Base-by-base conservation (phyloP, 495 filamentous ascomycete species). In the Aspergillus sclerotioniger region DNA sequence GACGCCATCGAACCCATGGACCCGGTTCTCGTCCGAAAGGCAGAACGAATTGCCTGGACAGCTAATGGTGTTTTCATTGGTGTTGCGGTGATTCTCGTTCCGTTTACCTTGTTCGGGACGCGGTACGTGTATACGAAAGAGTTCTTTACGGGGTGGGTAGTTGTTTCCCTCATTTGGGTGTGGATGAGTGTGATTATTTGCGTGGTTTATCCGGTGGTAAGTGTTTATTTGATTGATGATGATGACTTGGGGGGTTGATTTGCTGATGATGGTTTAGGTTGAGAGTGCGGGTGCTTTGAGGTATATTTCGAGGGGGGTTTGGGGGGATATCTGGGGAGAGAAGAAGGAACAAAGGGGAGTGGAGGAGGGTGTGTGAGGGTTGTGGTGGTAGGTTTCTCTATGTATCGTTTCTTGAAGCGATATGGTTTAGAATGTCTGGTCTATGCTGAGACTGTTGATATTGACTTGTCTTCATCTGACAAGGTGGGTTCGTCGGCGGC, bases 141-240 rank as follows among this genome's bases (percentile, higher is more conserved):
- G 3, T 72, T 76, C 37, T 80, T 79, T 57, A 73, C 66, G 0
- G 77, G 71, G 0, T 80, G 76, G 77, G 65, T 75, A 0, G 75
- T 76, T 2, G 67, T 79, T 5, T 71, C 70, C 6, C 72, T 80
- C 16, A 71, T 80, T 1, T 80, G 75, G 76, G 67, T 77, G 10
- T 78, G 69, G 69, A 55, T 51, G n/a, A 69, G 63, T 44, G 68
- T 77, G 60, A 41, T 66, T 2, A 74, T 77, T 53, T 80, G 75
- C 62, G 72, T 74, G 12, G 61, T 77, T 6, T 76, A 69, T 57
- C 76, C 76, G 3, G 58, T 80, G 47, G 62, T 69, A 59, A 64
- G 66, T 46, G 2, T 6, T 9, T 46, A n/a, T 46, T 46, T 2
- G 5, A 19, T 46, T n/a, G n/a, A 19, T 15, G 7, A 5, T 46